Percentiles rank a stretch among this genome's conserved stretches.
These are phyloP conservation scores for Pseudogymnoascus sp. DNA, from an alignment of 2,329 filamentous ascomycete genomes.

Conservation along the genomic window DNA sequence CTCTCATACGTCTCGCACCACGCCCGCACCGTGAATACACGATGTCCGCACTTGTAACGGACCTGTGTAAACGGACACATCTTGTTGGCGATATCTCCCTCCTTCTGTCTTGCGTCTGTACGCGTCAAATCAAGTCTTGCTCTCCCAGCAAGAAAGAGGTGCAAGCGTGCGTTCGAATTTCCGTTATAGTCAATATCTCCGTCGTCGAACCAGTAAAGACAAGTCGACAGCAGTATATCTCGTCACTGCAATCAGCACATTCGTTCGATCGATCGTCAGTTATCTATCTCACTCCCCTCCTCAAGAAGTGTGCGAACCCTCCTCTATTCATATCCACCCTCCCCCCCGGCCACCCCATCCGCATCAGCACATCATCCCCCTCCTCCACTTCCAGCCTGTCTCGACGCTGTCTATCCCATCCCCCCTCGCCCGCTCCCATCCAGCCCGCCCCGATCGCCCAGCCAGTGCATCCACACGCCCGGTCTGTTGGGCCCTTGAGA, in stretches of 20 bases:
- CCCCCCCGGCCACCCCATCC: neutral
- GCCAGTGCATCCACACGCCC: neutral
- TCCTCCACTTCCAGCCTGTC: neutral
- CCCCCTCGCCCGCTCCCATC: neutral
- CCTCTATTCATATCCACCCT: slow-evolving; percentile 6
- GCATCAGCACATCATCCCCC: neutral
- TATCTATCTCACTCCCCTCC: neutral
- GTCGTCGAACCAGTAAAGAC: neutral
- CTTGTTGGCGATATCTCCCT: slow-evolving; percentile 14
- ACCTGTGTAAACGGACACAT: slow-evolving; percentile 58
- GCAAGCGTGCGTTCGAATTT: neutral
- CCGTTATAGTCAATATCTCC: neutral
- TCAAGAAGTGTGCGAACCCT: neutral
- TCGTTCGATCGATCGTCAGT: neutral
- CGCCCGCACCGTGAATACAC: slow-evolving; percentile 48
- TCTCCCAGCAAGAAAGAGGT: neutral
- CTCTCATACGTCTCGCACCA: slow-evolving; percentile 46
- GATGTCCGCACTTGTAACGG: slow-evolving; percentile 49
- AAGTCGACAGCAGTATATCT: neutral
- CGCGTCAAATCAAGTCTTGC: neutral
- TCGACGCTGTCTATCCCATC: neutral
- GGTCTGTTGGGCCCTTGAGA: neutral
- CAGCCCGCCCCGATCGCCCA: neutral
- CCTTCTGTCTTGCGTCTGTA: neutral
- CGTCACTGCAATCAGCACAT: neutral